Evolutionary conservation across 2,329 filamentous ascomycete species (phyloP).

Genomic region (Hypoxylon sp.): DNA sequence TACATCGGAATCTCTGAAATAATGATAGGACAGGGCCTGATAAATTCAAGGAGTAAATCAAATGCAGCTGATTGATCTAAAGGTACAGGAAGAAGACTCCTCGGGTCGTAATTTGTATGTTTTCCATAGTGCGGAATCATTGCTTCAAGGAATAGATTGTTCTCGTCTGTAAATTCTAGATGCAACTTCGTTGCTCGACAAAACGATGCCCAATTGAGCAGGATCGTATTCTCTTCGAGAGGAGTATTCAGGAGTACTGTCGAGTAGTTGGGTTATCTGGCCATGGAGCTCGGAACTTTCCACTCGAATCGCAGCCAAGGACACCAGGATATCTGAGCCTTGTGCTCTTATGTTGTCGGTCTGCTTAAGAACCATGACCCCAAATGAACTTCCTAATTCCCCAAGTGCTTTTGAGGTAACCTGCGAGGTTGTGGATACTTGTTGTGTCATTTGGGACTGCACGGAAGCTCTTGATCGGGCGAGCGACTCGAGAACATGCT

Average conservation of each 20-base stretch:
- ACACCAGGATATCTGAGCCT: not conserved
- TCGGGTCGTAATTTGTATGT: not conserved
- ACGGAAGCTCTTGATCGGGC: not conserved
- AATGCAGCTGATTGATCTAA: not conserved
- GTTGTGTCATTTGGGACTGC: not conserved
- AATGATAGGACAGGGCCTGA: not conserved
- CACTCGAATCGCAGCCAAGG: conserved; percentile 5
- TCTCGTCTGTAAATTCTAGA: not conserved
- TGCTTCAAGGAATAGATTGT: not conserved
- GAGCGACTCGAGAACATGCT: not conserved
- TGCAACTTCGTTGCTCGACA: conserved; percentile 4
- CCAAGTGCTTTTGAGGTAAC: not conserved
- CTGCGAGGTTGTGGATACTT: not conserved
- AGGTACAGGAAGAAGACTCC: not conserved
- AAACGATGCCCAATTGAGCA: not conserved
- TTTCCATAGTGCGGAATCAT: not conserved
- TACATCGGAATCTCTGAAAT: not conserved
- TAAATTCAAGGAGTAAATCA: not conserved
- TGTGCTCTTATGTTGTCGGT: not conserved
- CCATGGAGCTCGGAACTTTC: conserved; percentile 12
- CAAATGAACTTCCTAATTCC: not conserved
- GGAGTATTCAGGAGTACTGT: not conserved
- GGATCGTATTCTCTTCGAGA: too few relatives aligned
- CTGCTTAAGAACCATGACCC: not conserved
- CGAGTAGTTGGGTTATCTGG: not conserved